Conservation (phyloP, 805 yeast genomes). For the Myxozyma lipomycoides region DNA sequence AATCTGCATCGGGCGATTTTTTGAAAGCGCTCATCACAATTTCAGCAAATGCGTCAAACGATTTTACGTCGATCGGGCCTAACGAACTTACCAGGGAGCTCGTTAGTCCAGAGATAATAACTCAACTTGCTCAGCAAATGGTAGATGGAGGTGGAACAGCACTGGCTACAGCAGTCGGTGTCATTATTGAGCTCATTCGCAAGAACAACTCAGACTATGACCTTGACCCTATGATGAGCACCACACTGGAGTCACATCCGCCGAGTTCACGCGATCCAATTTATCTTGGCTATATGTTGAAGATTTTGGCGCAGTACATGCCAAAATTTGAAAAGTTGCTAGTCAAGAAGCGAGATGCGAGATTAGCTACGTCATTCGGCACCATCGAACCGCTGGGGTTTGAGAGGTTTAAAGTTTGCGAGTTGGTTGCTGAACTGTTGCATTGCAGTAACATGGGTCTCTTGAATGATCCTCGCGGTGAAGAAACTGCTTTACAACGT, state of each 20-base stretch:
- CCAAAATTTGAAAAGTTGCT: constrained; percentile 65
- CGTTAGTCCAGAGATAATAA: constrained; percentile 68
- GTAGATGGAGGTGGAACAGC: constrained; percentile 75
- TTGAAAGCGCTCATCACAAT: constrained; percentile 89
- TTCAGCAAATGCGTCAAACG: constrained; percentile 86
- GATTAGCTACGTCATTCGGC: constrained; percentile 61
- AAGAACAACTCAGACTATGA: constrained; percentile 97
- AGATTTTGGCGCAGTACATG: constrained; percentile 69
- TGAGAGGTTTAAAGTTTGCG: constrained; percentile 85
- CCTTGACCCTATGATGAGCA: constrained; percentile 74
- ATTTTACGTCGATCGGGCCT: constrained; percentile 91
- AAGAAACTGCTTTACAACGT: constrained; percentile 61
- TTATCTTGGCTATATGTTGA: constrained; percentile 80
- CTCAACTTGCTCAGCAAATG: constrained; percentile 70
- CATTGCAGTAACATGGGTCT: constrained; percentile 98
- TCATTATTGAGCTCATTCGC: constrained; percentile 87
- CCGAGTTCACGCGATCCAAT: constrained; percentile 92
- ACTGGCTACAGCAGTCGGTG: constrained; percentile 89
- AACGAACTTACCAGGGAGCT: constrained; percentile 88
- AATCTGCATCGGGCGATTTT: constrained; percentile 93
- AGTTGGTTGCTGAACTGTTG: constrained; percentile 84
- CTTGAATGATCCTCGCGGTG: constrained; percentile 72
- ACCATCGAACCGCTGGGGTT: constrained; percentile 75
- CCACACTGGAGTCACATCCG: constrained; percentile 82
- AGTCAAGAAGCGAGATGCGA: constrained; percentile 35